Conservation (phyloP, 306 rosid species). For the Cucumis melo region DNA sequence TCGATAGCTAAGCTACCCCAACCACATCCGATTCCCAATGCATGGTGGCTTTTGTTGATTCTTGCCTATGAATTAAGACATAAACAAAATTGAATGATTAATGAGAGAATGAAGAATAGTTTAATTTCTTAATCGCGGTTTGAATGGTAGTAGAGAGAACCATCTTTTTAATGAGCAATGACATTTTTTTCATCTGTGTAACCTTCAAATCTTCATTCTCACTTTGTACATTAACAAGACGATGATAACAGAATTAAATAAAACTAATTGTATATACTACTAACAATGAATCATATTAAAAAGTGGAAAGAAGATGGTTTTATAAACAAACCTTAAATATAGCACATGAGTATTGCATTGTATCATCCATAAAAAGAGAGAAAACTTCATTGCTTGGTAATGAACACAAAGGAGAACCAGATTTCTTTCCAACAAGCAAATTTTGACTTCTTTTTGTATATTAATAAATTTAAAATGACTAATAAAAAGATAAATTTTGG, state of each 20-base stretch:
- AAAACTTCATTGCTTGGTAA: slow-evolving; percentile 68
- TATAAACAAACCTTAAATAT: slow-evolving; percentile 52
- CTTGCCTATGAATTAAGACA: background rate
- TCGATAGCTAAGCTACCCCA: slow-evolving; percentile 89
- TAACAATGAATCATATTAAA: background rate
- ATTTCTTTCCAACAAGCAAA: background rate
- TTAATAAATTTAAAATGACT: too few relatives aligned
- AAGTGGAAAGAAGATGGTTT: background rate
- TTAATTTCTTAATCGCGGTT: too few relatives aligned
- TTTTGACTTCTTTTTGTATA: background rate
- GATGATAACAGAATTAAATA: background rate
- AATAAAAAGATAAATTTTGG: too few relatives aligned
- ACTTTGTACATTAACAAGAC: slow-evolving; percentile 22
- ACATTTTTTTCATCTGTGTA: slow-evolving; percentile 68
- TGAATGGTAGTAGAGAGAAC: too few relatives aligned
- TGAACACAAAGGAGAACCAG: slow-evolving; percentile 7
- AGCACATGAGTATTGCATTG: slow-evolving; percentile 74
- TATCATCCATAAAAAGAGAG: slow-evolving; percentile 66
- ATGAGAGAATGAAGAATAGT: too few relatives aligned
- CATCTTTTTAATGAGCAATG: slow-evolving; percentile 1
- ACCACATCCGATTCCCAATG: slow-evolving; percentile 76
- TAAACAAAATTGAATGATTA: too few relatives aligned
- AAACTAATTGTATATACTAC: background rate
- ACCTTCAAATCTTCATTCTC: slow-evolving; percentile 55
- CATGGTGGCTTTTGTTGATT: slow-evolving; percentile 42